These are phyloP conservation scores for Trametes maxima DNA, from an alignment of 768 basidiomycete species.

Conservation along the genomic window DNA sequence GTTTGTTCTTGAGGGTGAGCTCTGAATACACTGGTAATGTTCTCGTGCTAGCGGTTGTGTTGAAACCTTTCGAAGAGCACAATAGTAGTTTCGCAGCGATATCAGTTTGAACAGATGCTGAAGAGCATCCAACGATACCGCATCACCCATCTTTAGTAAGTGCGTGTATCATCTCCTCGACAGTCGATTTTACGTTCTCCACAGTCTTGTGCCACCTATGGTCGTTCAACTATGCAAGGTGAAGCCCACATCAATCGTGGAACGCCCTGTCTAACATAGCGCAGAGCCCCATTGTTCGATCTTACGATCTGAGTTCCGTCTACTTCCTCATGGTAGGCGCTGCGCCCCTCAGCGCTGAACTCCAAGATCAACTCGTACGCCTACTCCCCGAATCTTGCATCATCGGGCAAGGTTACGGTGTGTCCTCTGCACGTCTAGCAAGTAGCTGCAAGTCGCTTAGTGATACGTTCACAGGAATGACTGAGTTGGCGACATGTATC, in stretches of 20 bases:
- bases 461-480: conserved; percentile 54
- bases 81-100: conserved; percentile 35
- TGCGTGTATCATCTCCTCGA: neutral
- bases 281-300: conserved; percentile 34
- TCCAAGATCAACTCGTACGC: conserved; percentile 45
- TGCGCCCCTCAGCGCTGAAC: conserved; percentile 38
- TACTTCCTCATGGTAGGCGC: conserved; percentile 35
- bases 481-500: conserved; percentile 59
- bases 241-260: neutral
- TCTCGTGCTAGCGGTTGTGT: neutral
- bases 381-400: conserved; percentile 56
- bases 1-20: conserved; percentile 20
- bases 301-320: conserved; percentile 36
- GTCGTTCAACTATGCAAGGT: conserved; percentile 39
- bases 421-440: neutral
- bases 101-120: conserved; percentile 34
- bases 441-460: neutral
- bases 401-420: conserved; percentile 59
- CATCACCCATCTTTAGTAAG: conserved; percentile 36
- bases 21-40: neutral
- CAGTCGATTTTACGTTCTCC: neutral
- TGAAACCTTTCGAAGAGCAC: conserved; percentile 20
- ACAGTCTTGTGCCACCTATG: conserved; percentile 36
- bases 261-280: neutral
- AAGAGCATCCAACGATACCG: conserved; percentile 37